Evolutionary conservation across 2,329 filamentous ascomycete species (phyloP), one percentile per base, ranked within the genome.

Genomic region (Neocucurbitaria cava): DNA sequence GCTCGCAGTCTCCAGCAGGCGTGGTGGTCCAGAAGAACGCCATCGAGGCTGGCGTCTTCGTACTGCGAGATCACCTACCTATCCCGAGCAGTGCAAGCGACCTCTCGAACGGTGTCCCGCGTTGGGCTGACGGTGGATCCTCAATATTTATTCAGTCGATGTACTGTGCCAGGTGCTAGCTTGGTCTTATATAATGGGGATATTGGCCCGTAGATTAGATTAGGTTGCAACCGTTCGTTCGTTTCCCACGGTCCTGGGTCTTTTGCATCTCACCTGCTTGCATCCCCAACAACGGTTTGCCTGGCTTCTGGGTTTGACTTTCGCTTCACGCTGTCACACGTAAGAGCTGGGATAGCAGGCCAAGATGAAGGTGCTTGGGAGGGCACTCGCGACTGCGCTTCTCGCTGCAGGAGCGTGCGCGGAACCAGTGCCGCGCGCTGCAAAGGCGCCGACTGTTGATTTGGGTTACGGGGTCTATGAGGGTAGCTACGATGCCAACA

Each of bases 391-490:
- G 38, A 45, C 61, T 35, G 63, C 66, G 54, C 58, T 70, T 46
- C 51, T 69, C 30, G 55, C 53, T 36, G 60, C 54, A 33, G 35
- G 48, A 9, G 33, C 49, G 20, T 46, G 54, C 41, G 63, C 64
- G n/a, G 64, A 68, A 55, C 64, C 66, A 9, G 58, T 69, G 24
- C 59, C 61, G 35, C 52, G 59, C 28, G 62, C 59, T 52, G 56
- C 61, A 24, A 60, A 64, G 47, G 54, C 62, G 35, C 67, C 68
- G 18, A 61, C 47, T 17, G 68, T 74, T 28, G 71, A 74, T 52
- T 56, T 74, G 38, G 71, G 69, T 46, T 74, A 74, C 42, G 61
- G 65, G 5, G 53, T 68, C 28, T 74, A 74, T 41, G 57, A 72
- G 30, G 71, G 70, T 2, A 60, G 49, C 30, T 58, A 63, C 21